Evolutionary conservation across 352 stramenopile species (phyloP).

Genomic region (Globisporangium cystogenes): DNA sequence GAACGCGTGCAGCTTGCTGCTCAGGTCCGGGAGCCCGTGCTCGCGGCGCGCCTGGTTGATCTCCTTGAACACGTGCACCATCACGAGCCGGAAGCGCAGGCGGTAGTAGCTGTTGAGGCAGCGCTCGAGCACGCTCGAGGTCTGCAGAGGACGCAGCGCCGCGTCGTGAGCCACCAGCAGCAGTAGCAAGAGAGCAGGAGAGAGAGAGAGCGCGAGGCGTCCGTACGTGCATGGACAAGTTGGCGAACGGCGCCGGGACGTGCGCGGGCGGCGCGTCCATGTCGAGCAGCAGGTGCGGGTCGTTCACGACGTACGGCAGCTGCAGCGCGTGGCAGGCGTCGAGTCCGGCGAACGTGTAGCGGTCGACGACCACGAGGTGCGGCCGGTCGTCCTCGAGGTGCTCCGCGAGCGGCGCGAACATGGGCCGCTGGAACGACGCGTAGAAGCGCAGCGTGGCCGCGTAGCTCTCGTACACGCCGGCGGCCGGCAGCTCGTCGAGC

Average conservation of each 20-base stretch:
- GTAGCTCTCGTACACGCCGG: slow-evolving; percentile 68
- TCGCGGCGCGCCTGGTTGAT: slow-evolving; percentile 56
- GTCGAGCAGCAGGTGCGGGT: slow-evolving; percentile 73
- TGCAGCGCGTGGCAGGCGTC: slow-evolving; percentile 53
- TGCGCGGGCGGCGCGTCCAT: slow-evolving; percentile 81
- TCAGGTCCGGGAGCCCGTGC: slow-evolving; percentile 37
- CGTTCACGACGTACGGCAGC: slow-evolving; percentile 80
- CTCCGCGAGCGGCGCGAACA: slow-evolving; percentile 54
- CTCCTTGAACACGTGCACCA: slow-evolving; percentile 55
- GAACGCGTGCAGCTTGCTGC: slow-evolving; percentile 49
- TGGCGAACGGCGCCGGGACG: slow-evolving; percentile 77
- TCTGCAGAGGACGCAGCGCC: slow-evolving; percentile 26
- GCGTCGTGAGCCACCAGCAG: no score
- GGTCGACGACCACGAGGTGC: slow-evolving; percentile 65
- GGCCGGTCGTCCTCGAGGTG: slow-evolving; percentile 62
- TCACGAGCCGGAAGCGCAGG: slow-evolving; percentile 62
- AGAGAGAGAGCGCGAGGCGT: background rate
- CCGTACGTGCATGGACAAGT: slow-evolving; percentile 64
- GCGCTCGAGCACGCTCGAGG: slow-evolving; percentile 62
- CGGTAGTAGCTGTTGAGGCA: slow-evolving; percentile 78
- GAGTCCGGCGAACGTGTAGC: slow-evolving; percentile 79
- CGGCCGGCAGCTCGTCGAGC: slow-evolving; percentile 21
- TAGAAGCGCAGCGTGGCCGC: slow-evolving; percentile 61
- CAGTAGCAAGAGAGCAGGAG: no score
- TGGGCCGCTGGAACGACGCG: slow-evolving; percentile 73